Evolutionary conservation across 164 flowering plant genomes (phyloP).

Genomic region (Vitis vinifera): ASM3070453v1 NC_081812.1:20209001-20209500

Average conservation of each 20-base stretch:
- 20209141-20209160: constrained; percentile 81
- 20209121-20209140: constrained; percentile 92
- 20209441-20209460: not conserved
- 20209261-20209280: constrained; percentile 92
- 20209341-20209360: constrained; percentile 18
- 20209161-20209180: constrained; percentile 81
- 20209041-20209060: not conserved
- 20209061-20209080: constrained; percentile 37
- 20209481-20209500: constrained; percentile 5
- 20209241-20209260: constrained; percentile 73
- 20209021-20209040: not conserved
- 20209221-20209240: constrained; percentile 96
- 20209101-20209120: constrained; percentile 70
- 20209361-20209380: constrained; percentile 97
- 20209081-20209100: constrained; percentile 35
- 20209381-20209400: constrained; percentile 93
- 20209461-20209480: not conserved
- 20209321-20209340: not conserved
- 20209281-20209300: constrained; percentile 47
- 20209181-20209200: constrained; percentile 87
- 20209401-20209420: constrained; percentile 99
- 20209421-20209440: not conserved
- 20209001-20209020: constrained; percentile 12
- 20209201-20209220: constrained; percentile 98
- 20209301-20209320: not conserved